Evolutionary conservation across 2,329 filamentous ascomycete species (phyloP), one percentile per base, ranked within the genome.

Genomic region (Cercospora nicotianae): DNA sequence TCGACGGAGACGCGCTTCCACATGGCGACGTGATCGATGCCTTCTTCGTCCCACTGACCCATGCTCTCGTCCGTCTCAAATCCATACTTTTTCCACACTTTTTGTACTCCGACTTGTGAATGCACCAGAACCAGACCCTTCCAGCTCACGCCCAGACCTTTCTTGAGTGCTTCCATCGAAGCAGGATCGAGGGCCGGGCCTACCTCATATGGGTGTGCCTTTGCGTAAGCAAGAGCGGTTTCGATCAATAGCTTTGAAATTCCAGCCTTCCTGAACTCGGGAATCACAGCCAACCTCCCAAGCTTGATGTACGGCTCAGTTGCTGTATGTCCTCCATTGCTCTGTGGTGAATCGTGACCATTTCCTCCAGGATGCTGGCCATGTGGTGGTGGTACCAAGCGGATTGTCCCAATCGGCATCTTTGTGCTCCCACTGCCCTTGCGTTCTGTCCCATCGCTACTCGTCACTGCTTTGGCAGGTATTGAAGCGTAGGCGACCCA

Each of bases 1-100:
- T 67, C 69, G 6, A 83, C 69, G 65, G 80, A 77, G 18, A 84
- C 42, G 67, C 81, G 74, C 78, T 80, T 85, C 85, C 87, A 96
- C 93, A 97, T 96, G 68, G 91, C 93, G 18, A 96, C 85, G 82
- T 97, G 93, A 71, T 87, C 83, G 64, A 97, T 94, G 3, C 91
- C 92, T 75, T 95, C 93, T 79, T 97, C 93, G 69, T 85, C 83
- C 93, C 93, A 97, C 33, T 78, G 84, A 0, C 92, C 91, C 86
- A 94, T 87, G 9, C 80, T 83, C 75, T 91, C 85, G 79, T 97
- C 93, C 9, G 87, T 82, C 69, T 83, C 80, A 78, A 97, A 97
- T 0, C 93, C 93, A 79, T 90, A 86, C 75, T 83, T 86, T 75
- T 82, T 80, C 88, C 93, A 98, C 72, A 89, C 82, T 30, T 80